Evolutionary conservation across 169 alveolate genomes (phyloP), one percentile per base, ranked within the genome.

Genomic region (Plasmodium gonderi): DNA sequence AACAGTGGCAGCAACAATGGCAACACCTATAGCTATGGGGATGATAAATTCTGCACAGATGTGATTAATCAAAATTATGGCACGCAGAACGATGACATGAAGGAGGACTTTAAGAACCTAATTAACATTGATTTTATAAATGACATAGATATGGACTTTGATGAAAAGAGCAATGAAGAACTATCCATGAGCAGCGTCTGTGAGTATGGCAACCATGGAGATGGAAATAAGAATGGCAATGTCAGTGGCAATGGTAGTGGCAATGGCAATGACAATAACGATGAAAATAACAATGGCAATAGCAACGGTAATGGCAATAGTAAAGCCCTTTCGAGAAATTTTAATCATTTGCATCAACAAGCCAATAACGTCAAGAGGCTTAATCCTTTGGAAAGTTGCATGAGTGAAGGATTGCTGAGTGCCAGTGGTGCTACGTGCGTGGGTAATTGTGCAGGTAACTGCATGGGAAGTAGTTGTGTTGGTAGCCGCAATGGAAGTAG

Each of bases 61-160:
- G 1, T 69, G 17, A 23, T 76, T 1, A 83, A 38, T 38, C 76
- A 83, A 69, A 83, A 83, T 29, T 83, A 83, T 23, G 40, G 72
- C n/a, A 36, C 42, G 42, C 81, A 83, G 33, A 83, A 72, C 40
- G 92, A 83, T n/a, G 92, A 72, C 7, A 29, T 83, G 54, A 83
- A 83, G 44, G 93, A 87, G 3, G 93, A 87, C 7, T 87, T 87
- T 17, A 87, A 74, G 33, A 87, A 87, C 26, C 47, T 87, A 33
- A 87, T 87, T 31, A 87, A 87, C 51, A 87, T 87, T 11, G 93
- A 87, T 49, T 87, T 87, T 38, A 87, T 87, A 29, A 87, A 87
- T 20, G 93, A 87, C 40, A 87, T 75, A 14, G 93, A 87, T 45
- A 75, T 75, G 87, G 93, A 87, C 0, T 87, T 49, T 49, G 93